Percentiles rank a stretch among this genome's conserved stretches.
Evolutionary conservation across 129 eudicot genomes (phyloP).

Genomic region (Rutidosis leptorrhynchoides): DNA sequence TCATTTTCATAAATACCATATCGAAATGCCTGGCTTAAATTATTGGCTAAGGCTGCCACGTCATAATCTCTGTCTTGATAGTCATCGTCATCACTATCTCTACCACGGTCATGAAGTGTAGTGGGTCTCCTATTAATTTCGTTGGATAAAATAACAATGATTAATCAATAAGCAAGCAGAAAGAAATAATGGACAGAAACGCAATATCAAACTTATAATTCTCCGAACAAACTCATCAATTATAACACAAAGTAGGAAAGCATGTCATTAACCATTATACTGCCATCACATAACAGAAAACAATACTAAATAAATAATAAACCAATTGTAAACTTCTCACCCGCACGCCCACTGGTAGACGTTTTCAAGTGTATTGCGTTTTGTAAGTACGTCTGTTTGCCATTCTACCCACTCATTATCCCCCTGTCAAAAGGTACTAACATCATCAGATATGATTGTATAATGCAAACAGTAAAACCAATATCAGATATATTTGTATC

Average conservation of each 20-base stretch:
- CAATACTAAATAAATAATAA: background rate
- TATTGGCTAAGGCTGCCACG: constrained; percentile 89
- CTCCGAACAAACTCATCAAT: background rate
- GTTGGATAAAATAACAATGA: constrained; percentile 3
- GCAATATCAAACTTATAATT: background rate
- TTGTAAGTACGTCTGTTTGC: constrained; percentile 70
- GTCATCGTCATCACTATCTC: constrained; percentile 96
- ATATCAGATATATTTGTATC: background rate
- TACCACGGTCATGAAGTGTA: constrained; percentile 73
- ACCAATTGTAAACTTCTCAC: constrained; percentile 40
- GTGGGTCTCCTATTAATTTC: constrained; percentile 76
- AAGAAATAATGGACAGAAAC: background rate
- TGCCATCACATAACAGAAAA: constrained; percentile 15
- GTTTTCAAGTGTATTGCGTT: constrained; percentile 85
- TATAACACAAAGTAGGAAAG: constrained; percentile 1
- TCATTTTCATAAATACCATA: constrained; percentile 84
- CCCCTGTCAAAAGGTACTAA: constrained; percentile 47
- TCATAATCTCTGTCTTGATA: constrained; percentile 90
- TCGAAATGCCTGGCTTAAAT: constrained; percentile 82
- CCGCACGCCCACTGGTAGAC: constrained; percentile 97
- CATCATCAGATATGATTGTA: constrained; percentile 9
- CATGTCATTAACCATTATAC: constrained; percentile 17
- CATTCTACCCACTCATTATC: constrained; percentile 91
- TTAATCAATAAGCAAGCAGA: constrained; percentile 4
- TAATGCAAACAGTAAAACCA: background rate